Evolutionary conservation across 257 asterid genomes (phyloP), one percentile per base, ranked within the genome.

Genomic region (Ilex asprella): DNA sequence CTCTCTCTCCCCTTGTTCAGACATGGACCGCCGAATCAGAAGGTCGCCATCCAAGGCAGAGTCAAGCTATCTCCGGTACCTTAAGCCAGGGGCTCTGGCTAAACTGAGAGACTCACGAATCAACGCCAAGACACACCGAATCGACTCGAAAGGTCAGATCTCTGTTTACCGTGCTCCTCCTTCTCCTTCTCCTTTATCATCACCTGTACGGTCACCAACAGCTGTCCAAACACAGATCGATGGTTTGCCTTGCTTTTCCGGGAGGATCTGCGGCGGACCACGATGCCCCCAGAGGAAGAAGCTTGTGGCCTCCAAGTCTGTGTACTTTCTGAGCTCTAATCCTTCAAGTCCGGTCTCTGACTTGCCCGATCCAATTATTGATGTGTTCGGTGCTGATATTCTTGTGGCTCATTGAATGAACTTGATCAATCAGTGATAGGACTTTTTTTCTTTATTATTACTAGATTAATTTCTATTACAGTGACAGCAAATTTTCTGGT

Each of bases 31-130:
- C 71, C 68, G 67, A 58, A 3, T 61, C 46, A 58, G 70, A 41
- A 63, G 59, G n/a, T 30, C n/a, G 29, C 16, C 47, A 50, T 9
- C 55, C 55, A 14, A 0, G 21, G 21, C 55, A n/a, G 13, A 9
- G 47, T 41, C 47, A 41, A 50, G 54, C 0, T 71, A 71, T 46
- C 76, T 71, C 68, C 66, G 71, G 46, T 71, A 65, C 76, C 61
- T 71, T 31, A 71, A 65, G 76, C 76, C 76, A 30, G 76, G 76
- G 8, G 76, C 76, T 21, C 56, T 71, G 12, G 76, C 76, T 32
- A 71, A 57, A 21, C 76, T 71, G 30, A 47, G 76, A 15, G 76
- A 71, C 67, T 71, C 76, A 30, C 76, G 76, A 31, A 65, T 71
- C 60, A 71, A 55, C 56, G 71, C 63, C 31, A 58, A 67, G 46